Evolutionary conservation across 257 asterid species (phyloP), one percentile per base, ranked within the genome.

Genomic region (Galeopsis tetrahit): DNA sequence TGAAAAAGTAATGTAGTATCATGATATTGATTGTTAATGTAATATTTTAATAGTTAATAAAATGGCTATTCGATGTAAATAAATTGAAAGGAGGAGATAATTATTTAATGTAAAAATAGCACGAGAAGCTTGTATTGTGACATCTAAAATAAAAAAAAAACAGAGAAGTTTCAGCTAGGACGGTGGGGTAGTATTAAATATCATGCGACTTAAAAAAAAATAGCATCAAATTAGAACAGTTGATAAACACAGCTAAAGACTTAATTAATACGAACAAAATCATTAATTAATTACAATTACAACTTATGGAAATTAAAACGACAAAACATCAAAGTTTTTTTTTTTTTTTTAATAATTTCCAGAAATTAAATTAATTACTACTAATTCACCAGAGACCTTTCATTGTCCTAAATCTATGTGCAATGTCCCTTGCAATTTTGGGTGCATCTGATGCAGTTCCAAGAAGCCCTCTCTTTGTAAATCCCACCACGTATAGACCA

Each of bases 391-490:
- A 44, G 14, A 44, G 51, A 5, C 51, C 51, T 44, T 49, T 49
- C 8, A 49, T n/a, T 49, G 56, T 49, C 28, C 73, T 15, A 60
- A 71, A 57, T 44, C 13, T 55, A 17, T 49, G 15, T 21, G 71
- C 44, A 72, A 72, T 72, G 28, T 72, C 77, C 4, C 7, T 48
- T 11, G 71, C 77, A 39, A 72, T 63, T n/a, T 72, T 72, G 17
- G 55, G 6, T 38, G 77, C 77, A 52, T 72, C 77, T 2, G 65
- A 63, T 2, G 71, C 65, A 3, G 77, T 63, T 63, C 77, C 77
- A 5, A 63, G 28, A 7, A 72, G 48, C 28, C 71, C 71, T 63
- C 62, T 60, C 6, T 63, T 15, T 1, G 71, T 63, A 62, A 72
- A 72, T 3, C 77, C 77, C 1, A 72, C 77, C 5, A 63, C 71